A percentile compares a stretch with the other conserved stretches of the same genome.
These are phyloP conservation scores for Globisporangium acanthophoron DNA, from an alignment of 352 stramenopile genomes.

Conservation along the genomic window DNA sequence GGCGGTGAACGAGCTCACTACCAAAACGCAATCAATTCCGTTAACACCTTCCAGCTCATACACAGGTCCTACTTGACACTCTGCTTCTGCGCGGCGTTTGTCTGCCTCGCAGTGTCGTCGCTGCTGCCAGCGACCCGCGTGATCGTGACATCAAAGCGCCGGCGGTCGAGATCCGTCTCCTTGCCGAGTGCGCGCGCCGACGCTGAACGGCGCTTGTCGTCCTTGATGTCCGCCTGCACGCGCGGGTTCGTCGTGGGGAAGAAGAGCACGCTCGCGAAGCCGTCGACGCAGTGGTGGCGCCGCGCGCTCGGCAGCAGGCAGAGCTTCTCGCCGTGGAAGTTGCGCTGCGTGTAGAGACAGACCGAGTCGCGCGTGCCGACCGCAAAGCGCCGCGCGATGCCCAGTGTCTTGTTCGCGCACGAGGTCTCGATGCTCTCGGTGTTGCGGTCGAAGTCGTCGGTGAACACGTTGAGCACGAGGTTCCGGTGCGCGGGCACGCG, in stretches of 20 bases:
- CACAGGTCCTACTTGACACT: no score
- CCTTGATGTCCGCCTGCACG: constrained; percentile 13
- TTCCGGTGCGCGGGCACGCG: constrained; percentile 5
- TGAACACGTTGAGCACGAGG: constrained; percentile 19
- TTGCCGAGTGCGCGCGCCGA: constrained; percentile 10
- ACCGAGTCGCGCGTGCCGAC: constrained; percentile 14
- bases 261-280: constrained; percentile 17
- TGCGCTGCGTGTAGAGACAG: constrained; percentile 14
- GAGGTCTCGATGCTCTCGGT: constrained; percentile 13
- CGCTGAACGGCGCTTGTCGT: constrained; percentile 9
- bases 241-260: constrained; percentile 11
- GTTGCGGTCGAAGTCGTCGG: constrained; percentile 15
- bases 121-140: background rate
- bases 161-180: constrained; percentile 8
- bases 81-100: no score
- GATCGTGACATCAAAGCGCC: constrained; percentile 13
- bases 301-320: constrained; percentile 7
- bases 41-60: no score
- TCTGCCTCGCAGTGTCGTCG: background rate
- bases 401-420: constrained; percentile 1
- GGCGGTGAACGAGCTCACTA: no score
- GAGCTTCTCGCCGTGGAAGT: constrained; percentile 20
- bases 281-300: constrained; percentile 14
- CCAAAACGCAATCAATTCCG: no score
- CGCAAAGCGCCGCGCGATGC: constrained; percentile 14